Evolutionary conservation across 176 grass and related monocot genomes (phyloP).

Genomic region (Paspalum notatum): DNA sequence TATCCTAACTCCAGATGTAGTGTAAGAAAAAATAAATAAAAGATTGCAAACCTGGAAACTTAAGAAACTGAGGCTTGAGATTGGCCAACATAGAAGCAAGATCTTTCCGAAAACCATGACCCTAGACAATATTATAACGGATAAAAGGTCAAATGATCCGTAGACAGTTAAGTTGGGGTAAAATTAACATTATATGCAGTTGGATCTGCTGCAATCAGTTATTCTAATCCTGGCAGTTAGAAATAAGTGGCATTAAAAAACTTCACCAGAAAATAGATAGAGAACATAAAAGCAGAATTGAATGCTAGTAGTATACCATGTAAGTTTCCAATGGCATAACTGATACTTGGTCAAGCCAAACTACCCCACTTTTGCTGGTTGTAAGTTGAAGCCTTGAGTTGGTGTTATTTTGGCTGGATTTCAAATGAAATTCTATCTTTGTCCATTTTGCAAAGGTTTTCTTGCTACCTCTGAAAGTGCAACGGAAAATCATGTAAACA

Average conservation of each 20-base stretch:
- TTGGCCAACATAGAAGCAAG: slow-evolving; percentile 80
- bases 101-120: slow-evolving; percentile 88
- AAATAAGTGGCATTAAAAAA: not conserved
- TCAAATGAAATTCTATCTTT: slow-evolving; percentile 72
- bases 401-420: slow-evolving; percentile 56
- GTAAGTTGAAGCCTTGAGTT: slow-evolving; percentile 86
- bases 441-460: slow-evolving; percentile 66
- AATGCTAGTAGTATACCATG: slow-evolving; percentile 59
- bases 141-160: slow-evolving; percentile 11
- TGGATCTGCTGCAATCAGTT: not conserved
- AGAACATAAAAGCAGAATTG: not conserved
- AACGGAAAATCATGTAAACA: not conserved
- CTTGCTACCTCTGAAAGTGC: slow-evolving; percentile 53
- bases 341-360: slow-evolving; percentile 96
- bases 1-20: slow-evolving; percentile 15
- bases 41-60: slow-evolving; percentile 76
- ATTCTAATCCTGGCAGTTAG: not conserved
- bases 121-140: slow-evolving; percentile 44
- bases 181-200: not conserved
- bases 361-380: slow-evolving; percentile 67
- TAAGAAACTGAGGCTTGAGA: slow-evolving; percentile 83
- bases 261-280: not conserved
- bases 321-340: slow-evolving; percentile 83
- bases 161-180: not conserved
- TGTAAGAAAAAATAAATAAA: slow-evolving; percentile 10